Percentiles rank a stretch among this genome's conserved stretches.
These are phyloP conservation scores for Anthracocystis walkeri DNA, from an alignment of 1,284 basidiomycete species.

Conservation along the genomic window DNA sequence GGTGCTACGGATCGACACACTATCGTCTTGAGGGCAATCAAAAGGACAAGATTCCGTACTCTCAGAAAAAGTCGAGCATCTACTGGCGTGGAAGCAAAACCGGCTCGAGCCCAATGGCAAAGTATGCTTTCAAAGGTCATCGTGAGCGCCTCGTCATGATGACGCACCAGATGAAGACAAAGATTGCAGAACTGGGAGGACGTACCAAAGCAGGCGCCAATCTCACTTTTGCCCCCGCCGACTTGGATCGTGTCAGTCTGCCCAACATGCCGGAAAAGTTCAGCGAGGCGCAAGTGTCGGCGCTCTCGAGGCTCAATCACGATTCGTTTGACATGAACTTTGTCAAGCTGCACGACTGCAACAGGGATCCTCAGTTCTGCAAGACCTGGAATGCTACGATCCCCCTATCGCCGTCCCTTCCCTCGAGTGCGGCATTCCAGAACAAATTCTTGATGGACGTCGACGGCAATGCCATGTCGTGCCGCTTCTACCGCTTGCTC, in stretches of 20 bases:
- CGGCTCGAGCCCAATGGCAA: not conserved
- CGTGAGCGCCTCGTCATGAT: constrained; percentile 32
- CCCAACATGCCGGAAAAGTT: constrained; percentile 28
- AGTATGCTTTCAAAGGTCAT: constrained; percentile 10
- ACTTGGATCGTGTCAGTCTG: constrained; percentile 8
- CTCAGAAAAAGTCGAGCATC: constrained; percentile 28
- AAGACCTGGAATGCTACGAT: constrained; percentile 16
- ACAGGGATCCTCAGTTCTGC: constrained; percentile 15
- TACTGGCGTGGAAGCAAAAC: constrained; percentile 43
- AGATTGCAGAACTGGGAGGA: constrained; percentile 11
- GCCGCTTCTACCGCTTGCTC: constrained; percentile 40
- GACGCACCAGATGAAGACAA: constrained; percentile 17
- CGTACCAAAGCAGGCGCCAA: not conserved
- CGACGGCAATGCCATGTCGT: constrained; percentile 41
- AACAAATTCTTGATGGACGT: constrained; percentile 38
- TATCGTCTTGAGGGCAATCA: constrained; percentile 19
- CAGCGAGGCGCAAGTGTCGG: constrained; percentile 6
- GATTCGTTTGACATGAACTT: constrained; percentile 28
- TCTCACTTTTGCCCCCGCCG: constrained; percentile 2
- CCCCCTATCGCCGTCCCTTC: not conserved
- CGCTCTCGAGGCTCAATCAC: constrained; percentile 18
- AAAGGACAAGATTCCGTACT: constrained; percentile 21
- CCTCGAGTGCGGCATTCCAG: constrained; percentile 13
- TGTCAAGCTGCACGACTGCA: constrained; percentile 16
- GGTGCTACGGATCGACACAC: constrained; percentile 19